Percentiles rank a stretch among this genome's conserved stretches.
These are phyloP conservation scores for Aspergillus pseudoglaucus DNA, from an alignment of 2,329 filamentous ascomycete genomes.

Conservation along the genomic window DNA sequence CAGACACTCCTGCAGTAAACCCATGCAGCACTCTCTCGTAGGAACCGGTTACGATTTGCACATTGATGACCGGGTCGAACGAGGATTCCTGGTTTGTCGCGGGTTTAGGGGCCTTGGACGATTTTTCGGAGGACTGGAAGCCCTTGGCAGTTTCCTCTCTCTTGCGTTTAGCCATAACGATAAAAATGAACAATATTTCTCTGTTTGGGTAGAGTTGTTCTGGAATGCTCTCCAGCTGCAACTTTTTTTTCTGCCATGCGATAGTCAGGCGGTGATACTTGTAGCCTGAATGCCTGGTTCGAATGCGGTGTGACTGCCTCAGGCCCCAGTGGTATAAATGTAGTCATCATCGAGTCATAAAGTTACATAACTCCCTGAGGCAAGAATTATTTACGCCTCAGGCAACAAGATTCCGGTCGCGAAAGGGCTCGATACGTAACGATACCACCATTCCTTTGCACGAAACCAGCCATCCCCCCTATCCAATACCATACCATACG, in stretches of 20 bases:
- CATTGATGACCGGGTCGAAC: constrained; percentile 43
- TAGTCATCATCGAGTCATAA: constrained; percentile 1
- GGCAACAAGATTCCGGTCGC: constrained; percentile 3
- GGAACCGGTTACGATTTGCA: constrained; percentile 87
- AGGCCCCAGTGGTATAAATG: not conserved
- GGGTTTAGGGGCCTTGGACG: constrained; percentile 31
- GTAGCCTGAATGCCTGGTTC: not conserved
- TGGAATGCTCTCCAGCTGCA: not conserved
- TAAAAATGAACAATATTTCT: not conserved
- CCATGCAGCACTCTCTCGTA: constrained; percentile 93
- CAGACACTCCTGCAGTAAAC: constrained; percentile 66
- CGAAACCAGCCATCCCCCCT: not conserved
- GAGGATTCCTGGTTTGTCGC: constrained; percentile 11
- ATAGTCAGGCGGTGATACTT: not conserved
- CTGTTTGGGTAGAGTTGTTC: constrained; percentile 1
- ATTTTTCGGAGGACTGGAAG: constrained; percentile 13
- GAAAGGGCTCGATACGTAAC: not conserved
- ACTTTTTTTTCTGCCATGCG: constrained; percentile 21
- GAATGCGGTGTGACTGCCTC: not conserved
- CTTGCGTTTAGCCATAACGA: constrained; percentile 41
- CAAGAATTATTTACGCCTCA: constrained; percentile 7
- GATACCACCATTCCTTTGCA: constrained; percentile 6
- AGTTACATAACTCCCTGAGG: not conserved
- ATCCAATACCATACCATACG: not conserved
- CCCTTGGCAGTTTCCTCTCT: constrained; percentile 30